A percentile compares a stretch with the other conserved stretches of the same genome.
phyloP scores from a whole-genome alignment of 768 basidiomycete genomes.

The Cyclocybe cylindracea region DNA sequence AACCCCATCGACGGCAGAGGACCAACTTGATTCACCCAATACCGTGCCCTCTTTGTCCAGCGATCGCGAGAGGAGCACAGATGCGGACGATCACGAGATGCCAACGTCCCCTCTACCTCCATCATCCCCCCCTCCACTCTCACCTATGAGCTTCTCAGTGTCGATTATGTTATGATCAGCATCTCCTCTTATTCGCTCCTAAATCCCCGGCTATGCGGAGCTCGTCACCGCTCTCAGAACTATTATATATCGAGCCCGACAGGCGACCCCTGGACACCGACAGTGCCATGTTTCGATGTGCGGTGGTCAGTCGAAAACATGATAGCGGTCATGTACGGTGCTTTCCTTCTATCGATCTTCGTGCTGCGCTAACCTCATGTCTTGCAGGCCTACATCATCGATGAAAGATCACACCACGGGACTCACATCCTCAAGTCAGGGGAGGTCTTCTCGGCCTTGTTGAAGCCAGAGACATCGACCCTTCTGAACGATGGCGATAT shows the following conservation, averaged over 20 bases:
- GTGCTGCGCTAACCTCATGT: slow-evolving; percentile 17
- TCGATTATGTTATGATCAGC: slow-evolving; percentile 38
- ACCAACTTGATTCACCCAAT: slow-evolving; percentile 15
- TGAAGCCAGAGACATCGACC: slow-evolving; percentile 57
- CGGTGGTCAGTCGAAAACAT: slow-evolving; percentile 78
- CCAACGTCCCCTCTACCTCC: slow-evolving; percentile 36
- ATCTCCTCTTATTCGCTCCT: slow-evolving; percentile 25
- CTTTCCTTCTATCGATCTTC: slow-evolving; percentile 8
- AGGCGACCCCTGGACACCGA: slow-evolving; percentile 39
- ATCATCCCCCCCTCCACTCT: slow-evolving; percentile 47
- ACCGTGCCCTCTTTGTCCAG: slow-evolving; percentile 28
- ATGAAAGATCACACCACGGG: slow-evolving; percentile 76
- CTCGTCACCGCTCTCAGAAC: slow-evolving; percentile 25
- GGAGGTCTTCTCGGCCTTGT: slow-evolving; percentile 46
- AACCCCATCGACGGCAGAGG: slow-evolving; percentile 9
- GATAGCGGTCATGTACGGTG: slow-evolving; percentile 68
- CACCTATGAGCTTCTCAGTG: slow-evolving; percentile 39
- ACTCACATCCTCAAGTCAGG: slow-evolving; percentile 62
- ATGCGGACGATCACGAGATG: slow-evolving; percentile 24
- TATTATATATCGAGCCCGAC: slow-evolving; percentile 25
- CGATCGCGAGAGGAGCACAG: slow-evolving; percentile 33
- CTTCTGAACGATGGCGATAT: slow-evolving; percentile 66
- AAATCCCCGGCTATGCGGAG: slow-evolving; percentile 19
- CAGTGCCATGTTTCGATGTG: slow-evolving; percentile 69
- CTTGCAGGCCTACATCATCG: slow-evolving; percentile 67